Evolutionary conservation across 768 basidiomycete species (phyloP), one percentile per base, ranked within the genome.

Genomic region (Kwoniella shandongensis): DNA sequence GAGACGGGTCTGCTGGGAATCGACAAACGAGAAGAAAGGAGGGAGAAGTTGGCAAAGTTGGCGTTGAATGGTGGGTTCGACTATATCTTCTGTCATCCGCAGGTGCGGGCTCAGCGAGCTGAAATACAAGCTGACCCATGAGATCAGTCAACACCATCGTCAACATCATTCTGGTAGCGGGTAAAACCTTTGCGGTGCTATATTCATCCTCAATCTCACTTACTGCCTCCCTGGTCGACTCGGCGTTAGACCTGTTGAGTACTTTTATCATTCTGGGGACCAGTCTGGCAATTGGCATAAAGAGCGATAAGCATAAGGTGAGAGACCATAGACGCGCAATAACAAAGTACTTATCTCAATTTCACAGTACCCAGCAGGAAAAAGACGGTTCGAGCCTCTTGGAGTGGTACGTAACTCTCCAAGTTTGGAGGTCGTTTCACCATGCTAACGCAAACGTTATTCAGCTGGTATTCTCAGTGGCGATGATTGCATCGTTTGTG

Each of bases 231-330:
- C 65, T 77, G 22, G 75, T 80, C 46, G 79, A 80, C 56, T 75
- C 74, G 2, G 78, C 73, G 1, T 69, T 80, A 58, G 79, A 80
- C 52, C 69, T 79, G 30, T 57, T 80, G 1, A 76, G 73, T 22
- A 79, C 78, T 0, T 47, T 79, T 40, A 80, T 80, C 63, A 79
- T 80, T 51, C 69, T 77, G 38, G 70, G 69, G 0, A 78, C 79
- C 4, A 67, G 65, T 38, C 65, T 66, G 42, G 72, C 74, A 18
- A 77, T 77, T 45, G 76, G 75, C 1, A 49, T 66, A 20, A 58
- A 70, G 45, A 54, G 57, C 18, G 69, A 73, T 48, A 48, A 39
- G 15, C 71, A 70, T 38, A 48, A 51, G 44, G 71, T 73, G 40
- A 56, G 70, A n/a, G n/a, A n/a, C n/a, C n/a, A n/a, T n/a, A n/a